These are phyloP conservation scores for Daldinia vernicosa DNA, from an alignment of 495 filamentous ascomycete genomes.

Conservation along the genomic window DNA sequence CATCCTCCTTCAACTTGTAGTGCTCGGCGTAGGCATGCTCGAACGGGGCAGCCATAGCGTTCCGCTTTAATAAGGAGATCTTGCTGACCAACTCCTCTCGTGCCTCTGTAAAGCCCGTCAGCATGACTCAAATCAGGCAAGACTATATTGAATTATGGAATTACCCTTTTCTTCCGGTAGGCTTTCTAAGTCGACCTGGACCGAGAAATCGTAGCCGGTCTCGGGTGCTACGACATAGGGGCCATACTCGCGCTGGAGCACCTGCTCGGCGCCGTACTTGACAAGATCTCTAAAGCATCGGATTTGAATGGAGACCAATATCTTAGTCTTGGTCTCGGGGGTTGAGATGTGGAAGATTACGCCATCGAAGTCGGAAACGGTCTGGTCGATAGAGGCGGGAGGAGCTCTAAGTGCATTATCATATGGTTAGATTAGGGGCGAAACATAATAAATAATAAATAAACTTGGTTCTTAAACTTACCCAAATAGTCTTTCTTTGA, in stretches of 20 bases:
- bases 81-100: slow-evolving; percentile 85
- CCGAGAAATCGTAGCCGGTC: slow-evolving; percentile 91
- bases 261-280: slow-evolving; percentile 88
- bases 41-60: slow-evolving; percentile 98
- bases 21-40: slow-evolving; percentile 96
- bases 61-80: slow-evolving; percentile 90
- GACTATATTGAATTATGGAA: background rate
- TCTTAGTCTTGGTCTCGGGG: slow-evolving; percentile 89
- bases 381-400: slow-evolving; percentile 91
- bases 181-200: slow-evolving; percentile 85
- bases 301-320: slow-evolving; percentile 89
- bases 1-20: slow-evolving; percentile 82
- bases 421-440: slow-evolving; percentile 10
- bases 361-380: slow-evolving; percentile 97
- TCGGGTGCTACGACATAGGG: slow-evolving; percentile 88
- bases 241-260: slow-evolving; percentile 94
- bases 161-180: slow-evolving; percentile 78
- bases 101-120: slow-evolving; percentile 62
- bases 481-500: slow-evolving; percentile 95
- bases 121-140: slow-evolving; percentile 5
- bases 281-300: slow-evolving; percentile 94
- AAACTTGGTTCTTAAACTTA: slow-evolving; percentile 50
- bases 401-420: slow-evolving; percentile 66
- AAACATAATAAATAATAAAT: slow-evolving; percentile 9
- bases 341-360: slow-evolving; percentile 98